Evolutionary conservation across 306 rosid species (phyloP), one percentile per base, ranked within the genome.

Genomic region (Ochetophila trinervis): DNA sequence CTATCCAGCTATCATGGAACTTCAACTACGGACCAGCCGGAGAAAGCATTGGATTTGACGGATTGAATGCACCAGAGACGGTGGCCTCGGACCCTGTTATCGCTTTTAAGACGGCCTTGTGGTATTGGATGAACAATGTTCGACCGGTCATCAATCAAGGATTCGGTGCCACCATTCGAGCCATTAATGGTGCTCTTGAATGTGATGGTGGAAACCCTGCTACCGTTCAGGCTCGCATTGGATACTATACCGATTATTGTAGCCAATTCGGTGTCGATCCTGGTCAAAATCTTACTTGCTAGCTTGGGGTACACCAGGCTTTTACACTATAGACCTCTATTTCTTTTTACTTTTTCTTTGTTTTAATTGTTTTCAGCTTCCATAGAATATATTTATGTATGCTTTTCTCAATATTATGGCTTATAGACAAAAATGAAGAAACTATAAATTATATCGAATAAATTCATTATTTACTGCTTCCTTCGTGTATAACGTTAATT

Each of bases 1-100:
- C 98, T 0, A 77, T 91, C 65, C 95, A 91, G 57, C 78, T 89
- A 22, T 89, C 98, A 0, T 92, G 96, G 98, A 92, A 92, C 85
- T 85, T 62, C 80, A 92, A 92, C 69, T 92, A 92, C 2, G 95
- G 96, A 2, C 86, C 91, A 0, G 90, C 92, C 0, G 95, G 98
- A 34, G n/a, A 84, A 7, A 63, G 35, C 78, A 85, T 62, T 0
- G 79, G 76, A 0, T 89, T 89, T 5, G 96, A 92, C 20, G 95
- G 95, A 4, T 35, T 92, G 14, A 87, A 87, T 56, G 58, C 81
- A 0, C 96, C 98, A 0, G 93, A 92, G 66, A 85, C 84, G 0
- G 95, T 87, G n/a, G 93, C 88, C 9, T 82, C 72, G 24, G 85
- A 87, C 59, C 68, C 85, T 0, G 23, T 82, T 0, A 74, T 92